phyloP scores from a whole-genome alignment of 371 early-diverging fungal genomes.

The Batrachochytrium dendrobatidis region DNA sequence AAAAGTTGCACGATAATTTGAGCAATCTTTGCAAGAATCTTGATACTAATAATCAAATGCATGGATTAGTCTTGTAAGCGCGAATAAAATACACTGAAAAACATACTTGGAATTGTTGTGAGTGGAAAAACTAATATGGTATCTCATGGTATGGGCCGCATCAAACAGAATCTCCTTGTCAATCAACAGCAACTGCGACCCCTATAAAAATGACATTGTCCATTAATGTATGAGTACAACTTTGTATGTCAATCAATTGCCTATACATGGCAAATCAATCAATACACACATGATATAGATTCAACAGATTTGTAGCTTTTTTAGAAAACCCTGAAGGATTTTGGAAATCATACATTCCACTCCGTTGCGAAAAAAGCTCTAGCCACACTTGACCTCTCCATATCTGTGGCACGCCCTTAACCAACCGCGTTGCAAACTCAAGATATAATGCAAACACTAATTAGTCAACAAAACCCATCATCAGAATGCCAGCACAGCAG shows the following conservation, averaged over 20 bases:
- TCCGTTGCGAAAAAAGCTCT: constrained; percentile 5
- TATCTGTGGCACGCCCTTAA: constrained; percentile 17
- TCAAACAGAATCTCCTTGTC: constrained; percentile 1
- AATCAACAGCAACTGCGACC: too few species aligned
- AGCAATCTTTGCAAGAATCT: background rate
- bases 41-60: background rate
- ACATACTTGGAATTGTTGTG: background rate
- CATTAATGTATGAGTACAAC: too few species aligned
- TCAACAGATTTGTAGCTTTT: background rate
- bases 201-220: too few species aligned
- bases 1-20: background rate
- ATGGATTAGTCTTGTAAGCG: background rate
- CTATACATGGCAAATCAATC: background rate
- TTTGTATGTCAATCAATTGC: background rate
- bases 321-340: constrained; percentile 5
- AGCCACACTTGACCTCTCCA: constrained; percentile 22
- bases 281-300: background rate
- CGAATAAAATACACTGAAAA: background rate
- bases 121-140: background rate
- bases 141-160: background rate
- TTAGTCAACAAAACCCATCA: too few species aligned
- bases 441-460: background rate
- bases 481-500: too few species aligned
- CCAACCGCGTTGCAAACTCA: constrained; percentile 14
- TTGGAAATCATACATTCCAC: constrained; percentile 11